Base-by-base conservation (phyloP, 306 rosid species). In the Benincasa hispida region DNA sequence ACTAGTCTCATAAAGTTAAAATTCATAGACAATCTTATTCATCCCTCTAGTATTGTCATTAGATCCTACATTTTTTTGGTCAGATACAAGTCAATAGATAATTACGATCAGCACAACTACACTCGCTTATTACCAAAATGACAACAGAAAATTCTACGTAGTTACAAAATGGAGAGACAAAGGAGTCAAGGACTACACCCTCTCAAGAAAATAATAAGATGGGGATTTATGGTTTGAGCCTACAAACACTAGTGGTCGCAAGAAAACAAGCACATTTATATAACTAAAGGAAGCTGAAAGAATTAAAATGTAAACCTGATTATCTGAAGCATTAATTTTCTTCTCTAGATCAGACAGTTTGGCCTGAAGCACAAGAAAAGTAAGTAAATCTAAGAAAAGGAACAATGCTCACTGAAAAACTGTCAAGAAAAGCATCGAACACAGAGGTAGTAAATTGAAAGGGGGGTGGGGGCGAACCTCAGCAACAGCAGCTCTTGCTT, bases 401-500 rank as follows among this genome's bases (percentile, higher is more conserved):
- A 69, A 21, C 55, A 5, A 45, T 45, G 56, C n/a, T 41, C 21
- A 42, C 12, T 42, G 56, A 45, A 69, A 69, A 45, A 2, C 11
- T 25, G 45, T 42, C 1, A 5, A 77, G 27, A 28, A 72, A 69
- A 39, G 30, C n/a, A 47, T 51, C 27, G 18, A 63, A 14, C 9
- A 18, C n/a, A 17, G 15, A 9, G 12, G 6, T 24, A 30, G 67
- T 5, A 15, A 39, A 22, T 24, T 11, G 24, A 63, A 25, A 8
- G 14, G 53, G 27, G 62, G 51, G n/a, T 50, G 35, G 47, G 32
- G 12, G 3, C n/a, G 32, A 30, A 92, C 97, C 99, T 94, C 99
- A 32, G 99, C 92, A 78, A 87, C 87, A 69, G 93, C 83, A 69
- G 95, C 97, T 85, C 93, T 81, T 15, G 92, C 83, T 82, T 94